A percentile compares a stretch with the other conserved stretches of the same genome.
These are phyloP conservation scores for Aspergillus puulaauensis DNA, from an alignment of 2,329 filamentous ascomycete genomes.

Conservation along the genomic window DNA sequence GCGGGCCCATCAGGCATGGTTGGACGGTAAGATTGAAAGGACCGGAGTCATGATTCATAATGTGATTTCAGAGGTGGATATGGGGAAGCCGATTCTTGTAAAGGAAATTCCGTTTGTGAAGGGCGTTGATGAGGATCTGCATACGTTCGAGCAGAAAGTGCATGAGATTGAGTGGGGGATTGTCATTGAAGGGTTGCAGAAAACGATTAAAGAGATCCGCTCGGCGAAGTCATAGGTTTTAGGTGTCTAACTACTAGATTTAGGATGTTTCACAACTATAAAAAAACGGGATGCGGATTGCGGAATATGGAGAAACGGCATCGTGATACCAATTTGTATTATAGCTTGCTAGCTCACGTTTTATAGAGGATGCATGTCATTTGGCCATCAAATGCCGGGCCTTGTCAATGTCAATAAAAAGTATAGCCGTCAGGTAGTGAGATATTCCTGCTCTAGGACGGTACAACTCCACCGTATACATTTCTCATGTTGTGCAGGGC, in stretches of 20 bases:
- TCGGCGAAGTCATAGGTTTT: conserved; percentile 17
- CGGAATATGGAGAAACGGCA: not conserved
- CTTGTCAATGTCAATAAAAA: not conserved
- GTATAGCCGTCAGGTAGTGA: not conserved
- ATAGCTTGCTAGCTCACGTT: conserved; percentile 1
- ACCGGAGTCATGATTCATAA: conserved; percentile 89
- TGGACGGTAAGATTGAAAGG: conserved; percentile 63
- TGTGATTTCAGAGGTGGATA: conserved; percentile 77
- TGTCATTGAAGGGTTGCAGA: conserved; percentile 69
- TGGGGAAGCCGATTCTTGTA: conserved; percentile 70
- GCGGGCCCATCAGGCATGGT: conserved; percentile 71
- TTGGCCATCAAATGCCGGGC: not conserved
- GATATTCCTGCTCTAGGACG: not conserved
- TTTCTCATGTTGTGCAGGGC: not conserved
- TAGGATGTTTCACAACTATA: not conserved
- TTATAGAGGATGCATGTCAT: conserved; percentile 1
- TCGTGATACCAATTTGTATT: conserved; percentile 9
- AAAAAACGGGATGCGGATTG: not conserved
- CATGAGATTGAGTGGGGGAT: conserved; percentile 74
- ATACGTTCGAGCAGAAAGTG: conserved; percentile 69
- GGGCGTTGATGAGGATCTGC: conserved; percentile 61
- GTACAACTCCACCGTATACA: not conserved
- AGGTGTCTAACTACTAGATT: not conserved
- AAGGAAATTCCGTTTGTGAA: conserved; percentile 65
- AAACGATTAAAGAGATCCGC: conserved; percentile 34